phyloP scores from a whole-genome alignment of 257 asterid species.

The Solanum peruvianum region DNA sequence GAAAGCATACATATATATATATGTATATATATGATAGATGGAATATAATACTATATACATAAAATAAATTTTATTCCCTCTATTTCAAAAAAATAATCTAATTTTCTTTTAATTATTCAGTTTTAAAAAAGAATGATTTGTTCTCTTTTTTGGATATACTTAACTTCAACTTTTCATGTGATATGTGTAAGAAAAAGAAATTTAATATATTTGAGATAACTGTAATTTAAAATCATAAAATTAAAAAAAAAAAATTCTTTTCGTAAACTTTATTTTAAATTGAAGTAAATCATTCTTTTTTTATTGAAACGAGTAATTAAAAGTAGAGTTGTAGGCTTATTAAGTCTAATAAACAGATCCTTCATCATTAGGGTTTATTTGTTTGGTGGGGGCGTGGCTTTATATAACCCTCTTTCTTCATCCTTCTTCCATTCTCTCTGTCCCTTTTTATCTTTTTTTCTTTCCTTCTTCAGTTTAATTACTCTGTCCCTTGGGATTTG shows the following conservation, averaged over 20 bases:
- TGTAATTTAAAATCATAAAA: too few species aligned
- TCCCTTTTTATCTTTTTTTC: too few species aligned
- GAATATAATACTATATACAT: background rate
- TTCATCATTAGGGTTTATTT: conserved; percentile 60
- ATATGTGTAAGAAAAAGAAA: accelerated
- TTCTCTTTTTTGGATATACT: too few species aligned
- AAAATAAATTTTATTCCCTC: background rate
- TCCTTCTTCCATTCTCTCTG: conserved; percentile 19
- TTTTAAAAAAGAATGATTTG: too few species aligned
- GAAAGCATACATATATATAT: background rate
- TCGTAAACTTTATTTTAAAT: too few species aligned
- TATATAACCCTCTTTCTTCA: conserved; percentile 24
- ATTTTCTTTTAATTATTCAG: too few species aligned
- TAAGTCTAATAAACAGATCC: background rate
- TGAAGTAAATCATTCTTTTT: too few species aligned
- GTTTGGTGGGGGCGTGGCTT: conserved; percentile 1
- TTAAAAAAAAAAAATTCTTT: too few species aligned
- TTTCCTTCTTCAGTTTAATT: background rate
- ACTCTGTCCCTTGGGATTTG: conserved; percentile 26
- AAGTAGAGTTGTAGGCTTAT: background rate
- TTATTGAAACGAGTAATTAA: background rate
- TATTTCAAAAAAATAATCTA: too few species aligned
- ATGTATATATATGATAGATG: background rate
- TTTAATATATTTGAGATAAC: too few species aligned
- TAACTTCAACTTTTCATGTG: too few species aligned